A percentile compares a stretch with the other conserved stretches of the same genome.
Evolutionary conservation across 306 rosid genomes (phyloP).

Genomic region (Vachellia collinsii): DNA sequence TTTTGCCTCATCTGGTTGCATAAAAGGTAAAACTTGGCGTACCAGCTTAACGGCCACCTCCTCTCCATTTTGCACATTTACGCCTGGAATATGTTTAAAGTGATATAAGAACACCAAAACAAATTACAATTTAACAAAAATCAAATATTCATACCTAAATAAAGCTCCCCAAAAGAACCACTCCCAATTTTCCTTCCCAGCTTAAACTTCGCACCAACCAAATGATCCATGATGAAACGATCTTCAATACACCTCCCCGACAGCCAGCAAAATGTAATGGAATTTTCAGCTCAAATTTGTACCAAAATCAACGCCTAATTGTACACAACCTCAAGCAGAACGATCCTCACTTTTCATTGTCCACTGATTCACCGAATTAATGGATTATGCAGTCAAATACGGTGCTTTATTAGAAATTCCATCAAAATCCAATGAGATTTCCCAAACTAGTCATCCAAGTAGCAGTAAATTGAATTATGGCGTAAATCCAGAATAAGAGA

Average conservation of each 20-base stretch:
- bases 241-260: conserved; percentile 39
- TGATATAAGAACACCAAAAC: conserved; percentile 14
- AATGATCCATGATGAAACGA: conserved; percentile 81
- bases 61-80: conserved; percentile 94
- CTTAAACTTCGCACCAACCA: conserved; percentile 89
- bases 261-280: conserved; percentile 40
- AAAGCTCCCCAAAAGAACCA: conserved; percentile 99
- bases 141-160: conserved; percentile 59
- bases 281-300: conserved; percentile 47
- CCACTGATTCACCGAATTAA: conserved; percentile 25
- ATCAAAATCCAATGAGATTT: conserved; percentile 40
- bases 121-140: conserved; percentile 1
- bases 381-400: conserved; percentile 26
- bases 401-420: conserved; percentile 42
- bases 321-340: conserved; percentile 42
- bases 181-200: conserved; percentile 99
- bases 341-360: conserved; percentile 42
- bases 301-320: conserved; percentile 51
- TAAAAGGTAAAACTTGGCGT: conserved; percentile 44
- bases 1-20: conserved; percentile 21
- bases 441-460: conserved; percentile 31
- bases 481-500: conserved; percentile 34
- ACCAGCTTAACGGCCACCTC: conserved; percentile 99
- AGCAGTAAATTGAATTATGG: neutral
- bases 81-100: conserved; percentile 52